Conservation (phyloP, 1,139 yeast genomes). For the Tardiomyces depauwii region DNA sequence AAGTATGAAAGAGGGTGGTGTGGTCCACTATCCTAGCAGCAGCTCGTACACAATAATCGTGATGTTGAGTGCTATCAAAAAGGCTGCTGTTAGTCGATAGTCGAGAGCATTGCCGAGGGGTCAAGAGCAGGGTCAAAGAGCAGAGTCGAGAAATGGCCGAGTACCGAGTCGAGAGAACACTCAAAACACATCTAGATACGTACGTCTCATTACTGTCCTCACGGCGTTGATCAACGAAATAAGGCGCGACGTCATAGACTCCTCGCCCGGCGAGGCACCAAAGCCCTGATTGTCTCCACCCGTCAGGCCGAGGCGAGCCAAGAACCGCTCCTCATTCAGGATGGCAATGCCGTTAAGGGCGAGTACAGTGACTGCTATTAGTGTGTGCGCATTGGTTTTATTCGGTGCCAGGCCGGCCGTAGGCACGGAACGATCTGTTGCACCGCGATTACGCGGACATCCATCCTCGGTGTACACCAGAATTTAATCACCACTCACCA, state of each 20-base stretch:
- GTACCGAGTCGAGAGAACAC: slow-evolving; percentile 10
- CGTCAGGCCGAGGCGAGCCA: slow-evolving; percentile 47
- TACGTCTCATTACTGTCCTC: slow-evolving; percentile 60
- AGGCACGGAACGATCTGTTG: too few relatives aligned
- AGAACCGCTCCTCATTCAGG: slow-evolving; percentile 70
- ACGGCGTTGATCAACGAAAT: slow-evolving; percentile 61
- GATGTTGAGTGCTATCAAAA: slow-evolving; percentile 57
- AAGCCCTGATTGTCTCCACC: slow-evolving; percentile 15
- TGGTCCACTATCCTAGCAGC: slow-evolving; percentile 60
- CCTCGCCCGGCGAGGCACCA: slow-evolving; percentile 34
- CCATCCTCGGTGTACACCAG: too few relatives aligned
- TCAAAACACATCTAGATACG: too few relatives aligned
- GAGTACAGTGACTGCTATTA: slow-evolving; percentile 35
- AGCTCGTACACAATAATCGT: slow-evolving; percentile 62
- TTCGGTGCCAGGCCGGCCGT: too few relatives aligned
- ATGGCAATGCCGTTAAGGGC: slow-evolving; percentile 70
- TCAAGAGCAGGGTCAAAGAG: too few relatives aligned
- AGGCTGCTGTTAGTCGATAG: slow-evolving; percentile 35
- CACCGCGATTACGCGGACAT: too few relatives aligned
- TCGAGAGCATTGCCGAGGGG: too few relatives aligned
- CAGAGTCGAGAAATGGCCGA: too few relatives aligned
- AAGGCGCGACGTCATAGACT: slow-evolving; percentile 43
- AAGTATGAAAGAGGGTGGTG: too few relatives aligned
- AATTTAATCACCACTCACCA: background rate
- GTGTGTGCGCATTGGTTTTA: too few relatives aligned